These are phyloP conservation scores for Mychonastes homosphaera DNA, from an alignment of 139 green algal genomes.

Conservation along the genomic window DNA sequence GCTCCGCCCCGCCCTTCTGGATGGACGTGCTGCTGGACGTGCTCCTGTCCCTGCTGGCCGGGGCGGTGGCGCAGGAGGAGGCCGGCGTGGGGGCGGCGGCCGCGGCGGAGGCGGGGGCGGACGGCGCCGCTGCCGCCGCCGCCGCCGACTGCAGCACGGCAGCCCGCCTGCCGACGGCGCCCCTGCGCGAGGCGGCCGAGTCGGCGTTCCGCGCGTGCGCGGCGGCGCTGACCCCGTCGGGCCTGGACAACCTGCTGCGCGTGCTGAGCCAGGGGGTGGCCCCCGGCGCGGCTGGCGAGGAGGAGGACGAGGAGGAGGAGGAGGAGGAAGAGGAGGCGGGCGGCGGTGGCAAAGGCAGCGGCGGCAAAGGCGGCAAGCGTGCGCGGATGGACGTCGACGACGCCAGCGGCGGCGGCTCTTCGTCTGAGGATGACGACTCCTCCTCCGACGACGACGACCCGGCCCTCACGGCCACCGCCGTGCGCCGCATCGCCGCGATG, in stretches of 20 bases:
- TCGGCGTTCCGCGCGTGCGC: conserved; percentile 38
- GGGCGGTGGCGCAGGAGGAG: conserved; percentile 5
- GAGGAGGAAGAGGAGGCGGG: conserved; percentile 6
- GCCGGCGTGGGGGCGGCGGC: not conserved
- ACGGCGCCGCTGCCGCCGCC: too few species aligned
- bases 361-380: too few species aligned
- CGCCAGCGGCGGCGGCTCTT: too few species aligned
- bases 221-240: conserved; percentile 26
- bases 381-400: too few species aligned
- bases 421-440: conserved; percentile 6
- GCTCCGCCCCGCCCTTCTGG: conserved; percentile 33
- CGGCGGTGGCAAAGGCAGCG: not conserved
- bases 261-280: conserved; percentile 36
- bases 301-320: conserved; percentile 27
- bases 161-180: conserved; percentile 38
- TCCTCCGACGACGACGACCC: conserved; percentile 10
- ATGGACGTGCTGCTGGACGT: conserved; percentile 65
- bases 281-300: conserved; percentile 21
- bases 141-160: too few species aligned
- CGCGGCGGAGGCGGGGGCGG: too few species aligned
- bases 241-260: conserved; percentile 48
- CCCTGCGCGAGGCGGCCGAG: conserved; percentile 59
- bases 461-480: too few species aligned
- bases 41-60: conserved; percentile 53
- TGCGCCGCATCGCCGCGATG: too few species aligned